phyloP scores from a whole-genome alignment of 2,329 filamentous ascomycete species.

The Acrocalymma vagum region DNA sequence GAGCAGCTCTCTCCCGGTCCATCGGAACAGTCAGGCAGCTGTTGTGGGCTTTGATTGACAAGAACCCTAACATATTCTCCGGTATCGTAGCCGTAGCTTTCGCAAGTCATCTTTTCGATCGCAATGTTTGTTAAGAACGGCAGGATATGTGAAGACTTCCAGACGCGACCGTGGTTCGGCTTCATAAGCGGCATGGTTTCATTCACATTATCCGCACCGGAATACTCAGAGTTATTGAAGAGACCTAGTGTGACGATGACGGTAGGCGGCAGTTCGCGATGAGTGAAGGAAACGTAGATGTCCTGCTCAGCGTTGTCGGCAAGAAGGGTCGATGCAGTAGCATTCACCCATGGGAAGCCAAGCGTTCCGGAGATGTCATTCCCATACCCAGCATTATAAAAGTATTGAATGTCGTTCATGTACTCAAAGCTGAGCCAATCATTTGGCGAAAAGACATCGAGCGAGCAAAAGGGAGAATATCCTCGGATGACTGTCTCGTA shows the following conservation, averaged over 20 bases:
- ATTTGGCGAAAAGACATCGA: constrained; percentile 66
- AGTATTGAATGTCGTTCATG: constrained; percentile 69
- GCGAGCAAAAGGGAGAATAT: constrained; percentile 68
- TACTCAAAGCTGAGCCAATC: constrained; percentile 76
- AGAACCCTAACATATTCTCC: constrained; percentile 63
- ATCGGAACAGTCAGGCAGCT: constrained; percentile 56
- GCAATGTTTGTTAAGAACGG: constrained; percentile 74
- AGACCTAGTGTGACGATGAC: constrained; percentile 73
- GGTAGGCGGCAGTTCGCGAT: constrained; percentile 73
- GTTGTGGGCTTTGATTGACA: constrained; percentile 61
- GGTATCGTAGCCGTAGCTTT: constrained; percentile 61
- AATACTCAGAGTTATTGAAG: constrained; percentile 72
- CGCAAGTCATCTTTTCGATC: constrained; percentile 71
- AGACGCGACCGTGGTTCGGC: constrained; percentile 70
- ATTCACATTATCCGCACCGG: constrained; percentile 63
- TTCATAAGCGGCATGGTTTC: constrained; percentile 70
- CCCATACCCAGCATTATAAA: constrained; percentile 73
- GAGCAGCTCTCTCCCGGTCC: constrained; percentile 62
- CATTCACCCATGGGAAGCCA: constrained; percentile 73
- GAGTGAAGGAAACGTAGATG: constrained; percentile 73
- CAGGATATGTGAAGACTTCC: constrained; percentile 69
- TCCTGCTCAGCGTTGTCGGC: constrained; percentile 61
- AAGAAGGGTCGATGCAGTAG: constrained; percentile 62
- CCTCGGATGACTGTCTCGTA: constrained; percentile 72
- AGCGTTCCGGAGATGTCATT: constrained; percentile 64